Evolutionary conservation across 1,284 basidiomycete genomes (phyloP).

Genomic region (Ganoderma resinaceum): DNA sequence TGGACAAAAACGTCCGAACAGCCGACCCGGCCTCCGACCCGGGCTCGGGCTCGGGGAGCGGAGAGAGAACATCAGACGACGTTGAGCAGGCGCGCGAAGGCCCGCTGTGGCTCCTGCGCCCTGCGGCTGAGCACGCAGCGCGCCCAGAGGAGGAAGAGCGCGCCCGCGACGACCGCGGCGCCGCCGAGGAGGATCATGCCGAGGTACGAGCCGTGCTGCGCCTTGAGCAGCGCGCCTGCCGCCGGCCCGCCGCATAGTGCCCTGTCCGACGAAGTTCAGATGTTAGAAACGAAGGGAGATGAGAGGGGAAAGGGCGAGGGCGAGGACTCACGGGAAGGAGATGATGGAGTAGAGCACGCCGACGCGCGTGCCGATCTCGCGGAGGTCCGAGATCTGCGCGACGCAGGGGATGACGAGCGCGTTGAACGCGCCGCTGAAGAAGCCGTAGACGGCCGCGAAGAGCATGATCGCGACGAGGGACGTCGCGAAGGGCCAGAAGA

Average conservation of each 20-base stretch:
- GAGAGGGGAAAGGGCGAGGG: neutral
- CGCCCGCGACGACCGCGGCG: conserved; percentile 60
- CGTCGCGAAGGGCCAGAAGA: conserved; percentile 59
- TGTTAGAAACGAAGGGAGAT: neutral
- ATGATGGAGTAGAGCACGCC: conserved; percentile 67
- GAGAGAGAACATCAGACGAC: neutral
- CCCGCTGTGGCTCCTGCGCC: neutral
- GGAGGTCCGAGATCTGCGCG: conserved; percentile 51
- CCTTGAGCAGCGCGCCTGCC: conserved; percentile 60
- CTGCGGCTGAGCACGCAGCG: conserved; percentile 50
- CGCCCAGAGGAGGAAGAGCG: conserved; percentile 57
- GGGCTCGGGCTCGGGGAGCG: neutral
- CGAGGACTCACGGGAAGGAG: conserved; percentile 65
- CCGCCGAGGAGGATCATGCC: conserved; percentile 67
- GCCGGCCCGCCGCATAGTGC: conserved; percentile 65
- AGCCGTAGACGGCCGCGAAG: conserved; percentile 65
- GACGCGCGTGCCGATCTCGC: conserved; percentile 63
- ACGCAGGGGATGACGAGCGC: conserved; percentile 42
- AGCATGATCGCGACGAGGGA: conserved; percentile 46
- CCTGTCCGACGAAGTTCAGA: conserved; percentile 40
- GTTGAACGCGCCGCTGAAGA: conserved; percentile 45
- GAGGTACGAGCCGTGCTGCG: conserved; percentile 52
- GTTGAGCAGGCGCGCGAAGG: neutral
- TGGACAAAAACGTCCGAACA: neutral
- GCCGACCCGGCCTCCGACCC: neutral